Evolutionary conservation across 2,329 filamentous ascomycete species (phyloP), one percentile per base, ranked within the genome.

Genomic region (Waltergamsia citrina): DNA sequence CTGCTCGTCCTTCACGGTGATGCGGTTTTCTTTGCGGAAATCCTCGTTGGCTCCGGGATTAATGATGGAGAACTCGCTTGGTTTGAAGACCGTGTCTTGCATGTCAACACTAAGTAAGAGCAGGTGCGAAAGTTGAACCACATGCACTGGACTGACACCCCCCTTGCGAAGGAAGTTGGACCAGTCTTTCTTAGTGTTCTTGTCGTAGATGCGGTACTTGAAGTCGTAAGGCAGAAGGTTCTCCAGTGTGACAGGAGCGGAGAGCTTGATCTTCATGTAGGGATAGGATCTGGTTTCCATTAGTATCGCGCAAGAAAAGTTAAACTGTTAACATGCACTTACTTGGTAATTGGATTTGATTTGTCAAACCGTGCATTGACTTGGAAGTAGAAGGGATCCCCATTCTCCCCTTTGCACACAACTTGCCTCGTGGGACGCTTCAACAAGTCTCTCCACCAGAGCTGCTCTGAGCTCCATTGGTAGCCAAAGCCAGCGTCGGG

Each of bases 191-290:
- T 90, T 93, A 0, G 88, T 95, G 55, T 94, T 93, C 63, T 93
- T 95, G 64, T 98, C 92, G 51, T 96, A 98, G 36, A 98, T 96
- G 36, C 90, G 79, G 56, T 98, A 98, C 59, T 98, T 96, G 75
- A 98, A 98, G 58, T 98, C 92, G 52, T 92, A 96, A 0, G 92
- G 92, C 24, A 98, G 63, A 28, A 98, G 64, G 44, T 98, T 98
- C 56, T 98, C 90, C 5, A 98, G 71, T 32, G 94, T 90, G 11
- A 98, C 77, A 0, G 93, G 92, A 1, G 92, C 90, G 17, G 86
- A 94, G 3, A 98, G 72, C 44, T 88, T 85, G 43, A 98, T 71
- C 38, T 78, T 80, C 92, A 98, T 96, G 55, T 92, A 92, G 0
- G 92, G 92, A 52, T 98, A 98, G 40, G 81, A 74, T 37, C 79